These are phyloP conservation scores for Diaporthe helianthi DNA, from an alignment of 2,329 filamentous ascomycete species.

Conservation along the genomic window DNA sequence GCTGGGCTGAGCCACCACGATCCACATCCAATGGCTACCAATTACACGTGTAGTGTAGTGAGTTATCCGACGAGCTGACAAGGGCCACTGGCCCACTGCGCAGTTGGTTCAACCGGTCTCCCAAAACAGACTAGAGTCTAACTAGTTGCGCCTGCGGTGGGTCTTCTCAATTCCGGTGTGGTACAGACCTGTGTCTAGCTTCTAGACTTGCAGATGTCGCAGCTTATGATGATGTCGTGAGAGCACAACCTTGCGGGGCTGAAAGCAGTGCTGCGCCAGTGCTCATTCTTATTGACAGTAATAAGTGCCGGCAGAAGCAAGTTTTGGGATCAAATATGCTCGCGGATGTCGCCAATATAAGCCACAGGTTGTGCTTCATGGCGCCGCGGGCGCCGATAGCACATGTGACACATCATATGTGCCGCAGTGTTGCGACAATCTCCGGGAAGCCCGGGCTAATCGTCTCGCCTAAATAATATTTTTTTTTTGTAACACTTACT, in stretches of 20 bases:
- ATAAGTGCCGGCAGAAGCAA: constrained; percentile 1
- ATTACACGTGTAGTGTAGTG: too few species aligned
- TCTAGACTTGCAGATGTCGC: not conserved
- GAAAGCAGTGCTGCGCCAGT: not conserved
- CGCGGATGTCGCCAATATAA: not conserved
- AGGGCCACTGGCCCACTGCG: not conserved
- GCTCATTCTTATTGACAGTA: not conserved
- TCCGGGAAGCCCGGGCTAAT: not conserved
- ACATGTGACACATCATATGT: not conserved
- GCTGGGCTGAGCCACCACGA: not conserved
- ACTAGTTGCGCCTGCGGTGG: not conserved
- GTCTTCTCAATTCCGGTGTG: not conserved
- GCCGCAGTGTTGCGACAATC: not conserved
- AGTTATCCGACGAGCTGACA: not conserved
- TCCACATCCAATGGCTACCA: constrained; percentile 10
- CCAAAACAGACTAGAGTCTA: not conserved
- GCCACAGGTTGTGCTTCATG: not conserved
- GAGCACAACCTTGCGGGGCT: not conserved
- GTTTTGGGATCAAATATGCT: not conserved
- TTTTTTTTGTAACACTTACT: not conserved
- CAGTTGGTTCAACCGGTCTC: constrained; percentile 8
- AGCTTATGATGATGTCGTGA: not conserved
- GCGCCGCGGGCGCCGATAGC: not conserved
- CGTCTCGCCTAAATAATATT: not conserved
- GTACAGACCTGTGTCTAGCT: not conserved